Conservation (phyloP, 805 yeast genomes). For the Brettanomyces sp. region DNA sequence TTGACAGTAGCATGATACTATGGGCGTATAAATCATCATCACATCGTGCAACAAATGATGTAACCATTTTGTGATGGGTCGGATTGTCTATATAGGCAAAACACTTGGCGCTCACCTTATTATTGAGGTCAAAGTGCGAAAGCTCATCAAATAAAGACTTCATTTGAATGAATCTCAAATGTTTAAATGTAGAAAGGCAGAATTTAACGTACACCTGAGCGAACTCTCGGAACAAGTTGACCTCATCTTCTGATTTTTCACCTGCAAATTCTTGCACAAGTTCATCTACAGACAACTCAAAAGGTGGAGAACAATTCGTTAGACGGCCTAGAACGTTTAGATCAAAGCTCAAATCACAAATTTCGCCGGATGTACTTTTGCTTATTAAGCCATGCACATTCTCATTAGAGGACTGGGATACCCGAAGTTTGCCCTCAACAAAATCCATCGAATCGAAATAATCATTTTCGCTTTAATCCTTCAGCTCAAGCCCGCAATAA, state of each 20-base stretch:
- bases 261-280: background rate
- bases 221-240: background rate
- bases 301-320: constrained; percentile 3
- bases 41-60: constrained; percentile 56
- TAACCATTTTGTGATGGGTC: constrained; percentile 1
- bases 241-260: background rate
- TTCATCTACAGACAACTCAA: background rate
- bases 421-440: background rate
- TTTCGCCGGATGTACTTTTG: background rate
- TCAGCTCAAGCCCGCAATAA: constrained; percentile 62
- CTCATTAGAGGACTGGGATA: background rate
- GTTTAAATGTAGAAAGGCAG: constrained; percentile 55
- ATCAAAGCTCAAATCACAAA: constrained; percentile 6
- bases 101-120: constrained; percentile 28
- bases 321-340: constrained; percentile 7
- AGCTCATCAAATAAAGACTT: constrained; percentile 49
- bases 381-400: background rate
- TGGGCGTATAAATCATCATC: constrained; percentile 54
- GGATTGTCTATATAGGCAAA: constrained; percentile 13
- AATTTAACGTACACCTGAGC: constrained; percentile 40
- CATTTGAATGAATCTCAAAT: constrained; percentile 58
- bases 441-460: background rate
- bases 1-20: constrained; percentile 50
- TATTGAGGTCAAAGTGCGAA: constrained; percentile 39
- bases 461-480: constrained; percentile 24